Conservation (phyloP, 352 stramenopile species). For the Pythium angustatum region DNA sequence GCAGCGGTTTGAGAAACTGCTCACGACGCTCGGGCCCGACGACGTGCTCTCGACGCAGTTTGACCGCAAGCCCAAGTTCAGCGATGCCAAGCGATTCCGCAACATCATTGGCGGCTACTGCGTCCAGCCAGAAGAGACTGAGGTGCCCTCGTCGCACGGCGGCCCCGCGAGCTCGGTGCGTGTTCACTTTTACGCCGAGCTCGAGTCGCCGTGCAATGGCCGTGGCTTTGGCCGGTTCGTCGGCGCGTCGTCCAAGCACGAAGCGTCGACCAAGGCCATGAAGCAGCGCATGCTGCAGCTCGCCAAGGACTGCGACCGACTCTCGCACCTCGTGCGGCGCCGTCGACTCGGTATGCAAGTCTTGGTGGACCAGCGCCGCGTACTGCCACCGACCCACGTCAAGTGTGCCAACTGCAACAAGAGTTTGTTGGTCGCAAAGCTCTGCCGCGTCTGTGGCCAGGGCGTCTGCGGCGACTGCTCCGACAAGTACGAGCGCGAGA, state of each 20-base stretch:
- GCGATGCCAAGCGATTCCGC: slow-evolving; percentile 9
- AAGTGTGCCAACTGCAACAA: slow-evolving; percentile 62
- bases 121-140: slow-evolving; percentile 11
- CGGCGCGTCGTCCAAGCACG: background rate
- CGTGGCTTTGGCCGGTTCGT: slow-evolving; percentile 6
- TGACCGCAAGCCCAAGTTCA: slow-evolving; percentile 7
- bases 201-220: background rate
- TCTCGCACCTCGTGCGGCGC: slow-evolving; percentile 55
- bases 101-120: slow-evolving; percentile 16
- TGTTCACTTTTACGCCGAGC: slow-evolving; percentile 31
- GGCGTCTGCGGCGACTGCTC: slow-evolving; percentile 54
- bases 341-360: slow-evolving; percentile 60
- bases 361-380: slow-evolving; percentile 42
- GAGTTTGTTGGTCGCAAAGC: slow-evolving; percentile 35
- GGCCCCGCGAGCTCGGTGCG: slow-evolving; percentile 2
- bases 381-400: slow-evolving; percentile 43
- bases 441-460: slow-evolving; percentile 63
- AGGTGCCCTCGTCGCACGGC: no score
- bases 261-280: slow-evolving; percentile 12
- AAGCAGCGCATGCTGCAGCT: slow-evolving; percentile 23
- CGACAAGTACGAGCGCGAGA: slow-evolving; percentile 33
- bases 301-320: slow-evolving; percentile 28
- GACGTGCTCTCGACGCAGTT: background rate
- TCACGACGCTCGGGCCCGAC: slow-evolving; percentile 19
- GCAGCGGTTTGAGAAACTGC: slow-evolving; percentile 22